These are phyloP conservation scores for Cenchrus purpureus DNA, from an alignment of 176 grass and related monocot genomes.

Conservation along the genomic window DNA sequence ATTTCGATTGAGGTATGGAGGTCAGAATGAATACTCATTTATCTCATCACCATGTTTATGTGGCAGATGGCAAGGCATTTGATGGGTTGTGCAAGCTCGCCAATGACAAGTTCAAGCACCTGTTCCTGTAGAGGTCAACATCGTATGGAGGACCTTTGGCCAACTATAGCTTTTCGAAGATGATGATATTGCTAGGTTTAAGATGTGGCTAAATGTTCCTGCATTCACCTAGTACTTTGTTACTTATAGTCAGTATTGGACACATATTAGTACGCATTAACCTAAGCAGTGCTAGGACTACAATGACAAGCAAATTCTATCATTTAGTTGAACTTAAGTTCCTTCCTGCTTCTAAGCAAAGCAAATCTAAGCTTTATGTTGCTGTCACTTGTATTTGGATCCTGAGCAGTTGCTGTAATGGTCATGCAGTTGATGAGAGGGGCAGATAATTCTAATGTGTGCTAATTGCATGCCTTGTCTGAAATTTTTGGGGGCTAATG, in stretches of 20 bases:
- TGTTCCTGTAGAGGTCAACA: slow-evolving; percentile 66
- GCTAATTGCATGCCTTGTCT: neutral
- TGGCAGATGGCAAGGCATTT: slow-evolving; percentile 60
- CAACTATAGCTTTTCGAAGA: slow-evolving; percentile 16
- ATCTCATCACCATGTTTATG: slow-evolving; percentile 36
- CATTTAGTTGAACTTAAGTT: slow-evolving; percentile 24
- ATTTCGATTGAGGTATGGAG: neutral
- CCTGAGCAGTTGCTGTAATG: neutral
- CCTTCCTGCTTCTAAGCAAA: slow-evolving; percentile 42
- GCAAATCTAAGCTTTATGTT: slow-evolving; percentile 40
- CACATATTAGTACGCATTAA: slow-evolving; percentile 26
- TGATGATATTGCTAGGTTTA: slow-evolving; percentile 1
- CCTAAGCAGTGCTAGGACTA: slow-evolving; percentile 38
- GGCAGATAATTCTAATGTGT: neutral
- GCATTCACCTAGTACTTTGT: neutral
- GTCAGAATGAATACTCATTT: neutral
- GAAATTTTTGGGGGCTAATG: neutral
- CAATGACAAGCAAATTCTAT: neutral
- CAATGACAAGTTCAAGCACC: slow-evolving; percentile 62
- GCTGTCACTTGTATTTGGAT: slow-evolving; percentile 13
- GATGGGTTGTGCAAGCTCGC: slow-evolving; percentile 82
- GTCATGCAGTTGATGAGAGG: slow-evolving; percentile 24
- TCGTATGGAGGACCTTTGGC: slow-evolving; percentile 27
- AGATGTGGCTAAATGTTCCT: slow-evolving; percentile 29
- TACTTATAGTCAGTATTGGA: neutral